A percentile compares a stretch with the other conserved stretches of the same genome.
Conservation (phyloP, 768 basidiomycete genomes). For the Tulasnella calospora region DNA sequence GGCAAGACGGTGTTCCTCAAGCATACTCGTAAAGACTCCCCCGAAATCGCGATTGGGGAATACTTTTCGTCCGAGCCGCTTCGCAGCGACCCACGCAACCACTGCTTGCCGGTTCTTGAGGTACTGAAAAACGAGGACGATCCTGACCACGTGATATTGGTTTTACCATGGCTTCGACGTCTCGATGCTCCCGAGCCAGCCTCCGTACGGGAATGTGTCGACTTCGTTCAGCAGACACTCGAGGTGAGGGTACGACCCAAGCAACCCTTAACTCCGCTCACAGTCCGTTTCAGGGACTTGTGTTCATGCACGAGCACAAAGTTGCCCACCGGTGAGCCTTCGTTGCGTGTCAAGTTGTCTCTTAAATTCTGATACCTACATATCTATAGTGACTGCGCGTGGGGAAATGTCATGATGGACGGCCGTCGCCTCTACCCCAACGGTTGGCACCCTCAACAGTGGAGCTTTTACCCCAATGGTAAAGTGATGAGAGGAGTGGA, state of each 20-base stretch:
- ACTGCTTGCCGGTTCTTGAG: slow-evolving; percentile 9
- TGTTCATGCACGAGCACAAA: slow-evolving; percentile 17
- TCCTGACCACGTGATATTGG: slow-evolving; percentile 11
- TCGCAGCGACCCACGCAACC: slow-evolving; percentile 1
- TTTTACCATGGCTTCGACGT: not conserved
- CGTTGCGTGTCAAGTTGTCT: not conserved
- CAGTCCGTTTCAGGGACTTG: not conserved
- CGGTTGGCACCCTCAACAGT: slow-evolving; percentile 17
- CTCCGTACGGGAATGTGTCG: slow-evolving; percentile 12
- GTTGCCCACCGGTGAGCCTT: slow-evolving; percentile 12
- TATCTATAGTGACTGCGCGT: slow-evolving; percentile 18
- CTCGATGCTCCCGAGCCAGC: not conserved
- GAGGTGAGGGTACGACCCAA: not conserved
- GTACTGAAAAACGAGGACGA: slow-evolving; percentile 3
- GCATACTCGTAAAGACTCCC: not conserved
- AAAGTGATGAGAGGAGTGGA: not conserved
- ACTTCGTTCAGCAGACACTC: slow-evolving; percentile 16
- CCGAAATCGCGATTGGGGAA: not conserved
- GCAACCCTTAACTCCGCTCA: not conserved
- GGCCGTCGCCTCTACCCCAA: not conserved
- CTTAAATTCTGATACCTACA: not conserved
- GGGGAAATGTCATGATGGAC: slow-evolving; percentile 27
- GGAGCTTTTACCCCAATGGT: not conserved
- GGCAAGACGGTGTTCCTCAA: not conserved
- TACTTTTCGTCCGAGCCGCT: not conserved